These are phyloP conservation scores for Quaeritorhiza haematococci DNA, from an alignment of 371 early-diverging fungal genomes.

Conservation along the genomic window DNA sequence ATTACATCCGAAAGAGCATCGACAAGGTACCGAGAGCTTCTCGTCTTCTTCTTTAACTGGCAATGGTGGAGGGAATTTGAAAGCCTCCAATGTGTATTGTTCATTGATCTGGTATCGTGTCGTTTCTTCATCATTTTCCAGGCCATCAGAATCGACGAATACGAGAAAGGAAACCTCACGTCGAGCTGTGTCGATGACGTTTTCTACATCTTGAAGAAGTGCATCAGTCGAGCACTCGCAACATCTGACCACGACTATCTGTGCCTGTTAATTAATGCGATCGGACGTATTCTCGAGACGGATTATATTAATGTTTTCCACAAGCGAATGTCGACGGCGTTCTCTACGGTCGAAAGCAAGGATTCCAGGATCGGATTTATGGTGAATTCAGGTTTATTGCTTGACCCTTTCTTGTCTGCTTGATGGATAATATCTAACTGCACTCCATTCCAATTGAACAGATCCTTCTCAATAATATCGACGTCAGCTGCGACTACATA, in stretches of 20 bases:
- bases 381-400: constrained; percentile 33
- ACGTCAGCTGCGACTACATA: constrained; percentile 70
- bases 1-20: constrained; percentile 62
- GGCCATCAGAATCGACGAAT: constrained; percentile 34
- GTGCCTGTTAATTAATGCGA: constrained; percentile 54
- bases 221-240: constrained; percentile 62
- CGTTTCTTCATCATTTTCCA: background rate
- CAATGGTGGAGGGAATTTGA: background rate
- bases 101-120: background rate
- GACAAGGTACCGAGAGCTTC: constrained; percentile 58
- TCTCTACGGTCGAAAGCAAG: constrained; percentile 45
- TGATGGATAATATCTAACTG: constrained; percentile 17
- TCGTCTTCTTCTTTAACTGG: constrained; percentile 8
- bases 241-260: constrained; percentile 66
- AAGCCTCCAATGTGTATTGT: background rate
- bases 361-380: constrained; percentile 59
- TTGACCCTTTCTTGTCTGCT: constrained; percentile 1
- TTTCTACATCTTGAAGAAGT: constrained; percentile 82
- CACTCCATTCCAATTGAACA: constrained; percentile 16
- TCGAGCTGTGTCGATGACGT: constrained; percentile 90
- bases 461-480: constrained; percentile 72
- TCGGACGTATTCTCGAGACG: constrained; percentile 57
- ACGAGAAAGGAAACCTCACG: constrained; percentile 26
- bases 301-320: constrained; percentile 62
- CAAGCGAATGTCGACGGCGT: constrained; percentile 52